These are phyloP conservation scores for Phytophthora rubi DNA, from an alignment of 352 stramenopile species.

Conservation along the genomic window DNA sequence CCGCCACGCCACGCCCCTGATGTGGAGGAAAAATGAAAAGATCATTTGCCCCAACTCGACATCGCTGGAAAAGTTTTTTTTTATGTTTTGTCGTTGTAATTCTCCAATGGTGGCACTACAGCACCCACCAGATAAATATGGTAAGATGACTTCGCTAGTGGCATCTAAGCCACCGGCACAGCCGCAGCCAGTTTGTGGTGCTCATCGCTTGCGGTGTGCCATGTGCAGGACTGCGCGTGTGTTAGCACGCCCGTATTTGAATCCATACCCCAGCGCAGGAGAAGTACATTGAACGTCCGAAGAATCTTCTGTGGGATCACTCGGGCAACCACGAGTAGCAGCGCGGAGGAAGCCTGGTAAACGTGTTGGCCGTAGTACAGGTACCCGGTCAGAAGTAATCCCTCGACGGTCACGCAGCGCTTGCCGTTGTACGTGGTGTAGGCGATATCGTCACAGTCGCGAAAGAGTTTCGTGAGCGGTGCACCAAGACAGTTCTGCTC, in stretches of 20 bases:
- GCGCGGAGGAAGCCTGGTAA: neutral
- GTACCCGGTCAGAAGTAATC: neutral
- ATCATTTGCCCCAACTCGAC: no score
- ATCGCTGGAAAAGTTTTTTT: no score
- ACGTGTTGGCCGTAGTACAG: neutral
- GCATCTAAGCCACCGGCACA: no score
- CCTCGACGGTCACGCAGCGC: neutral
- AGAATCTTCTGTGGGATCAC: conserved; percentile 10
- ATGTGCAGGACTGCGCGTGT: conserved; percentile 8
- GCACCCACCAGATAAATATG: no score
- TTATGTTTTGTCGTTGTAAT: no score
- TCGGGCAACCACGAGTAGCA: conserved; percentile 2
- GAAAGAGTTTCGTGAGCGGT: conserved; percentile 8
- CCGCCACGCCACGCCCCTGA: no score
- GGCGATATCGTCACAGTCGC: conserved; percentile 19
- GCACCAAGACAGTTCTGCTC: conserved; percentile 14
- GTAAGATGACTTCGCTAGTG: no score
- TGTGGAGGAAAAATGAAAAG: no score
- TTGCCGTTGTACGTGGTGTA: conserved; percentile 8
- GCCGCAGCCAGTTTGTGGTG: neutral
- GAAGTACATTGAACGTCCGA: conserved; percentile 23
- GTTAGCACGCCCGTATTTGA: neutral
- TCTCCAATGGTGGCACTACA: no score
- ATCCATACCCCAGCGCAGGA: conserved; percentile 18
- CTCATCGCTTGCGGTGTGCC: neutral